phyloP scores from a whole-genome alignment of 2,329 filamentous ascomycete species.

The Hymenoscyphus repandus region DNA sequence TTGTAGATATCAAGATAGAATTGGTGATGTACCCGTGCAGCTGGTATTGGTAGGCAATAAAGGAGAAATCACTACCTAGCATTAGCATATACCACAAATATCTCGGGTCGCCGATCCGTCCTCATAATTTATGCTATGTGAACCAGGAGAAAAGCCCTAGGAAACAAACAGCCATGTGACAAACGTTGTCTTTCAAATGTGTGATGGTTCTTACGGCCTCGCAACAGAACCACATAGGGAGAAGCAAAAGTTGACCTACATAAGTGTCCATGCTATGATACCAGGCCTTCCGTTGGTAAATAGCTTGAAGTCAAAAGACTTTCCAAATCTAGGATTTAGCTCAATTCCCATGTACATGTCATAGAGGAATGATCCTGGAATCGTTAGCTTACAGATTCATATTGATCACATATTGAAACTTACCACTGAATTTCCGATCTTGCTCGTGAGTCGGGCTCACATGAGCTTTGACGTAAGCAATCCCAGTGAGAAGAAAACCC shows the following conservation, averaged over 20 bases:
- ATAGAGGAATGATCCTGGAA: slow-evolving; percentile 35
- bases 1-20: slow-evolving; percentile 38
- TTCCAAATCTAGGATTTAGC: slow-evolving; percentile 39
- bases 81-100: neutral
- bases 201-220: too few species aligned
- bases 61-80: slow-evolving; percentile 34
- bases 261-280: slow-evolving; percentile 43
- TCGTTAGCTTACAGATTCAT: neutral
- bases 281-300: slow-evolving; percentile 44
- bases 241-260: slow-evolving; percentile 29
- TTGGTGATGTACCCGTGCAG: slow-evolving; percentile 36
- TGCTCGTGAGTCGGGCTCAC: slow-evolving; percentile 35
- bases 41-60: slow-evolving; percentile 38
- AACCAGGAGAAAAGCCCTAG: neutral
- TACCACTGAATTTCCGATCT: slow-evolving; percentile 40
- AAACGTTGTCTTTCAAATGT: too few species aligned
- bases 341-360: slow-evolving; percentile 44
- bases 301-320: slow-evolving; percentile 41
- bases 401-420: slow-evolving; percentile 8
- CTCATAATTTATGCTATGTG: neutral
- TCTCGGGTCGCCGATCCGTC: too few species aligned
- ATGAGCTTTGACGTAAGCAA: slow-evolving; percentile 37
- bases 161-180: too few species aligned
- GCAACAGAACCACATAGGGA: neutral
- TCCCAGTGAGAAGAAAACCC: slow-evolving; percentile 30